Evolutionary conservation across 2,329 filamentous ascomycete species (phyloP), one percentile per base, ranked within the genome.

Genomic region (Exophiala calicioides): DNA sequence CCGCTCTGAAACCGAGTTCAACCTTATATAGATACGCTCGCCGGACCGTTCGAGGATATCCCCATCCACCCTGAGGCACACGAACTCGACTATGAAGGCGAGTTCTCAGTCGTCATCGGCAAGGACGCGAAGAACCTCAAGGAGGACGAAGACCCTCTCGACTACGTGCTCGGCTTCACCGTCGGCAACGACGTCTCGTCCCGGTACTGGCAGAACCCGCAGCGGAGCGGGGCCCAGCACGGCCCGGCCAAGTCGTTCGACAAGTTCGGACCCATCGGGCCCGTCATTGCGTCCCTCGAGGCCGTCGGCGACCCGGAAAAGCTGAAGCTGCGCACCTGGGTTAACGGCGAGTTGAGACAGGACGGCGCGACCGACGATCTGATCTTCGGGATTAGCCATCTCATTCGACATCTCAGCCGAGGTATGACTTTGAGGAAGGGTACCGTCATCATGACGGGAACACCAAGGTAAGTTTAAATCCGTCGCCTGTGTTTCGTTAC

Each of bases 201-300:
- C 2, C 56, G 68, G 16, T 58, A 57, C 23, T 60, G 64, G 56
- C 68, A 70, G 57, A 35, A 34, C 26, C 23, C 47, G 4, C 32
- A 37, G 16, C 26, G 46, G 7, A 44, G 39, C 9, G 46, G 46
- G 8, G 39, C 31, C 5, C 46, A 49, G 35, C 46, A 49, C 18
- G 46, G 46, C 27, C 46, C 46, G 2, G 46, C 46, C 9, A 49
- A 81, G 56, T 75, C 76, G 0, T 81, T 82, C 44, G 77, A 82
- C 53, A 77, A 71, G 0, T 81, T 70, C 53, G 74, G 75, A 0
- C 79, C 78, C 0, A 50, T 82, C 0, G 78, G 78, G 0, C 78
- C 78, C 0, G 65, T 65, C 24, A 63, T 82, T 1, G 73, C 81
- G 0, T 63, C 50, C 2, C 27, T 19, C 16, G 21, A 51, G 0